Base-by-base conservation (phyloP, 2,329 filamentous ascomycete genomes). In the Penicillium hordei region DNA sequence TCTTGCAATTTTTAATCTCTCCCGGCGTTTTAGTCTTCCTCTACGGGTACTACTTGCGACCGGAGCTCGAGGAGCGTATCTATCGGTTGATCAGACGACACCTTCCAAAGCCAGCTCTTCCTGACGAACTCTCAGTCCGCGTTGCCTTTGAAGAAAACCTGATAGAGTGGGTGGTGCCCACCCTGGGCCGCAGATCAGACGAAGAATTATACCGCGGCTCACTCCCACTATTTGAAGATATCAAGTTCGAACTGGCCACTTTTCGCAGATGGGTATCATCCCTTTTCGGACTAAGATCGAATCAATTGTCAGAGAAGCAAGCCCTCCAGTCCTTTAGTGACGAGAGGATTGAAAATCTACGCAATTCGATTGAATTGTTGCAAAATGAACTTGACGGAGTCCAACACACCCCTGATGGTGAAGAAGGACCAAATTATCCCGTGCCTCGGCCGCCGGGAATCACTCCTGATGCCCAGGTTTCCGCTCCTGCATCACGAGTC, bases 121-220 rank as follows among this genome's bases (percentile, higher is more conserved):
- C 75, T 13, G 75, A 78, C 63, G 74, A 75, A 33, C 68, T 77
- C 29, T 78, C 76, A 8, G 69, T 78, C 52, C 69, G 72, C 51
- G 75, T 78, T 56, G 75, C 76, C 8, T 65, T 70, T n/a, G 75
- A 78, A 42, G 76, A 76, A 60, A 76, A 77, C 42, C 69, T 78
- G 17, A 69, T 77, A 43, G 76, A 78, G 52, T 78, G 76, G 76
- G 75, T 76, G 40, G 70, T 75, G 23, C 76, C 76, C 12, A 70
- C 70, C 5, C 64, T 77, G 7, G 75, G 75, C 4, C 73, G 75
- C 42, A 70, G 73, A 51, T 68, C 73, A n/a, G 71, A 74, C 46
- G 75, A 78, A 58, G 76, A 78, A 58, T 68, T 66, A 49, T 64
- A 66, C n/a, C 74, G 76, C 38, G 66, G 67, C 48, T 70, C 68